A percentile compares a stretch with the other conserved stretches of the same genome.
These are phyloP conservation scores for Phytophthora europaea DNA, from an alignment of 352 stramenopile genomes.

Conservation along the genomic window DNA sequence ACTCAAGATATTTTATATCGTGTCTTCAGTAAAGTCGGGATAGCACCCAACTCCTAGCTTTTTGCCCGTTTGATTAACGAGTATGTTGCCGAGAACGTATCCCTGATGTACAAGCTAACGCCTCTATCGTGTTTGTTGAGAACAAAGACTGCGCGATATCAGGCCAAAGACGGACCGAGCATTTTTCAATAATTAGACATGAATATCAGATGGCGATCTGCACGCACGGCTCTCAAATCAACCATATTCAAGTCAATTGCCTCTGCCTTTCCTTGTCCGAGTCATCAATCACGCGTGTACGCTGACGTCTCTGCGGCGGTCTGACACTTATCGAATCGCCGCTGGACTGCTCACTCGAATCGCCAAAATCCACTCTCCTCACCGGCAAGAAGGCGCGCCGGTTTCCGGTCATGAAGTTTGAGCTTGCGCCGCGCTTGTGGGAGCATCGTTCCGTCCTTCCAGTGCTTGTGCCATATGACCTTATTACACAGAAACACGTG, in stretches of 20 bases:
- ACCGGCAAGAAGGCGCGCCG: not conserved
- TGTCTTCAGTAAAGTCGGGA: no score
- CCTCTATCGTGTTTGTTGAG: no score
- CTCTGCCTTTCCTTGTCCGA: not conserved
- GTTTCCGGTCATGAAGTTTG: not conserved
- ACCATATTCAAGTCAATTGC: no score
- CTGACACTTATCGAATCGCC: not conserved
- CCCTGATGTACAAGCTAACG: no score
- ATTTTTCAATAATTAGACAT: not conserved
- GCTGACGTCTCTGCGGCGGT: not conserved
- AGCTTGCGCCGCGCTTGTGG: not conserved
- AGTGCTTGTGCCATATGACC: conserved; percentile 4
- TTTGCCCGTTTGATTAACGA: no score
- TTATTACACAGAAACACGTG: conserved; percentile 23
- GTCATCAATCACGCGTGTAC: not conserved
- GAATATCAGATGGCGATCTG: no score
- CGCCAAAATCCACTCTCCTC: not conserved
- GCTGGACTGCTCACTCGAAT: not conserved
- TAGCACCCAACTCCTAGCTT: no score
- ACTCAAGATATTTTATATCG: no score
- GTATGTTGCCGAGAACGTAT: no score
- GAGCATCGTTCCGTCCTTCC: not conserved
- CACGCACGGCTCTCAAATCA: no score
- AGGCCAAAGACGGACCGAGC: no score
- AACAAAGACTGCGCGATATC: no score